Conservation (phyloP, 2,329 filamentous ascomycete species). For the Pseudogymnoascus sp. region DNA sequence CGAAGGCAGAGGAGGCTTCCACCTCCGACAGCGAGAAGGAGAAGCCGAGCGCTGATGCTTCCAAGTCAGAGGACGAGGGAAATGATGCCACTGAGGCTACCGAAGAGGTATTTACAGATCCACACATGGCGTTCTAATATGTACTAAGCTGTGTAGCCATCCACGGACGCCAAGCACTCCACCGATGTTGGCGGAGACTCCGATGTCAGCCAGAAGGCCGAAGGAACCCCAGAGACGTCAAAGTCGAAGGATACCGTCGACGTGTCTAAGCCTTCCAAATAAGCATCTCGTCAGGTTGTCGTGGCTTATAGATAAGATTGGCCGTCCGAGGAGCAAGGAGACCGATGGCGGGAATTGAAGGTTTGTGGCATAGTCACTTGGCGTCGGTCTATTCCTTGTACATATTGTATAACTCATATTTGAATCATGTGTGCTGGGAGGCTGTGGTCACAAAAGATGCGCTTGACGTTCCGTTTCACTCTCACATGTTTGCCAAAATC, state of each 20-base stretch:
- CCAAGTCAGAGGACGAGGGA: constrained; percentile 26
- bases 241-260: constrained; percentile 44
- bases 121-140: constrained; percentile 16
- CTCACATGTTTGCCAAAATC: not conserved
- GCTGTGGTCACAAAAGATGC: not conserved
- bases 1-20: constrained; percentile 17
- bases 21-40: constrained; percentile 19
- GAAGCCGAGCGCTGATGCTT: constrained; percentile 19
- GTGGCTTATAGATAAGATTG: not conserved
- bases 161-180: constrained; percentile 43
- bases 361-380: not conserved
- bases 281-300: not conserved
- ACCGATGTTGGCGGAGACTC: constrained; percentile 34
- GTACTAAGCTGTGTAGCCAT: constrained; percentile 25
- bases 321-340: constrained; percentile 10
- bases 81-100: constrained; percentile 18
- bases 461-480: not conserved
- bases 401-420: constrained; percentile 7
- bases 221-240: constrained; percentile 46
- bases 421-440: not conserved
- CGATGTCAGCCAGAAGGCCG: constrained; percentile 47
- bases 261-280: constrained; percentile 18
- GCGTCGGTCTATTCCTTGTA: constrained; percentile 7
- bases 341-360: not conserved
- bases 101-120: constrained; percentile 1